Base-by-base conservation (phyloP, 352 stramenopile genomes). In the Pythium aphanidermatum region DNA sequence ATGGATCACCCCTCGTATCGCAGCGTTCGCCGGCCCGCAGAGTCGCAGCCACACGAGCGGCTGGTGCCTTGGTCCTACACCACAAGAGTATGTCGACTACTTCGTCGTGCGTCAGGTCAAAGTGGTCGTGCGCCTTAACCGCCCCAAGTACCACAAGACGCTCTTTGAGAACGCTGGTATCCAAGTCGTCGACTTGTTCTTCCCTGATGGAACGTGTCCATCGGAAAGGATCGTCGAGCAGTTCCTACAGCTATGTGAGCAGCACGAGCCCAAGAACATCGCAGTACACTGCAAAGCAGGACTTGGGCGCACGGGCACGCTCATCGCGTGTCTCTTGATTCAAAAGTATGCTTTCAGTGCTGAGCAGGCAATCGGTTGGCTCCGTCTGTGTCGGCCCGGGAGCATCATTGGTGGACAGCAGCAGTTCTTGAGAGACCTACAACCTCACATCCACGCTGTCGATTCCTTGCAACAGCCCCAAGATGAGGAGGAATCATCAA, bases 271-370 rank as follows among this genome's bases (percentile, higher is more conserved):
- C 5, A 73, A 79, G 24, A 87, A 85, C 25, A 78, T 98, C 47
- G 95, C 91, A 1, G 86, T 98, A 23, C 95, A 98, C 66, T 98
- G 95, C 64, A 98, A 98, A 65, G 95, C 94, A 3, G 95, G 95
- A 0, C 63, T 98, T 4, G 95, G 92, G 14, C 68, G 95, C 29
- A 98, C 94, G 0, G 95, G 95, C 4, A 98, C 89, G 6, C 93
- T 93, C 47, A 97, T 98, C 39, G 93, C 85, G 7, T 87, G 79
- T 28, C 96, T 96, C 47, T 57, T 98, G 23, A 98, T 98, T 90
- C 93, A 97, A 57, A 82, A 92, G 32, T 94, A 92, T 53, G 47
- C 64, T 2, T 88, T 98, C 34, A 97, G 88, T 0, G 94, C 94
- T 1, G 71, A 73, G 17, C 88, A 98, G 70, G 84, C 74, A 4